Conservation (phyloP, 257 asterid genomes). For the Solanum neorickii region DNA sequence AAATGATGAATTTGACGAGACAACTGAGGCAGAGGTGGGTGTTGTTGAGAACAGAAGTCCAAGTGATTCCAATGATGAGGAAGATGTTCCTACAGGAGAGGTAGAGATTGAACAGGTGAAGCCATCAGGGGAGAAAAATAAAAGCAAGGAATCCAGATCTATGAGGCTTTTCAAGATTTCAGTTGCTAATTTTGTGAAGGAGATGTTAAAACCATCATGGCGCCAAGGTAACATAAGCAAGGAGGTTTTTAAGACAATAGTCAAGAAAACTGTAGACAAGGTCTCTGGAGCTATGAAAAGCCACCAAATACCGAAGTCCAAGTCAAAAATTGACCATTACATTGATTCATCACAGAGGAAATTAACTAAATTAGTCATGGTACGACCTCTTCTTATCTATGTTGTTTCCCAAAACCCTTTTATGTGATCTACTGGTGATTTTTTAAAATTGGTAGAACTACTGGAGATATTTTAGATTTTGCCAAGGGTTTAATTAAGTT, state of each 20-base stretch:
- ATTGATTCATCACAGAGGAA: slow-evolving; percentile 83
- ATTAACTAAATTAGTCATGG: slow-evolving; percentile 95
- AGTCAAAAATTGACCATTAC: slow-evolving; percentile 67
- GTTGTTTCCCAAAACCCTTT: background rate
- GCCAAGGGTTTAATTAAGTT: background rate
- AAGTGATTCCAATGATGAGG: slow-evolving; percentile 41
- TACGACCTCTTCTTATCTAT: slow-evolving; percentile 25
- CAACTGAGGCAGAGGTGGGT: slow-evolving; percentile 73
- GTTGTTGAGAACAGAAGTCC: slow-evolving; percentile 58
- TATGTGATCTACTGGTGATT: background rate
- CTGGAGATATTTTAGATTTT: background rate
- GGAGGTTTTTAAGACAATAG: slow-evolving; percentile 97
- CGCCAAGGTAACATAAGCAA: slow-evolving; percentile 98
- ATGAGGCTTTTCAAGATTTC: slow-evolving; percentile 56
- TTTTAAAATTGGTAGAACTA: background rate
- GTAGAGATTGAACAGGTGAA: slow-evolving; percentile 68
- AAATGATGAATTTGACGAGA: slow-evolving; percentile 79
- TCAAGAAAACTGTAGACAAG: slow-evolving; percentile 98
- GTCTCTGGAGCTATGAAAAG: slow-evolving; percentile 93
- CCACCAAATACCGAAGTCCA: slow-evolving; percentile 75
- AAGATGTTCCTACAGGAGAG: slow-evolving; percentile 43
- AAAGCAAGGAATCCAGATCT: slow-evolving; percentile 56
- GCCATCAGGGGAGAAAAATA: slow-evolving; percentile 50
- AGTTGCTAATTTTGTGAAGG: slow-evolving; percentile 88
- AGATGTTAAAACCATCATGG: slow-evolving; percentile 94